Evolutionary conservation across 1,284 basidiomycete species (phyloP).

Genomic region (Wolfiporia cocos): DNA sequence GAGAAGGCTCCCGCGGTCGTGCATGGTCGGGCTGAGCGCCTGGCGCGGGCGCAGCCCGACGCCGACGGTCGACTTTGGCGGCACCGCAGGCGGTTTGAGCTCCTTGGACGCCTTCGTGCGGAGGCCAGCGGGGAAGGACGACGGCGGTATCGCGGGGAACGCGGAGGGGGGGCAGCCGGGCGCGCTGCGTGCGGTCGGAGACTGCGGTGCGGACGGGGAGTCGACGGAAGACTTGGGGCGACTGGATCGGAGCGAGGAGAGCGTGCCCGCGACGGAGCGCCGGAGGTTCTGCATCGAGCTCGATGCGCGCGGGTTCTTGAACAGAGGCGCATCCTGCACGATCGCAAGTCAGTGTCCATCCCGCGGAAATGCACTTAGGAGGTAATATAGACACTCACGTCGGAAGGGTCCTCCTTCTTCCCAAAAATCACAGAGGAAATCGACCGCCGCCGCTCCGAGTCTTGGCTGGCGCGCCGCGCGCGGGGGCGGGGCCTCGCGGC

Average conservation of each 20-base stretch:
- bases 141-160: slow-evolving; percentile 6
- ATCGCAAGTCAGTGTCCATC: neutral
- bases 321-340: slow-evolving; percentile 1
- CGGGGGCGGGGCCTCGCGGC: slow-evolving; percentile 3
- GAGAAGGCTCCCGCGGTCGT: slow-evolving; percentile 49
- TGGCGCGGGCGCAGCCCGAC: slow-evolving; percentile 24
- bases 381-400: no score
- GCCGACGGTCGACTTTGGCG: slow-evolving; percentile 8
- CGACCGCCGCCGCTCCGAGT: slow-evolving; percentile 12
- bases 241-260: slow-evolving; percentile 12
- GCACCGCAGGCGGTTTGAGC: neutral
- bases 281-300: slow-evolving; percentile 26
- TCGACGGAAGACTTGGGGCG: slow-evolving; percentile 14
- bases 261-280: slow-evolving; percentile 18
- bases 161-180: slow-evolving; percentile 10
- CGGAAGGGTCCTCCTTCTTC: slow-evolving; percentile 11
- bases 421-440: slow-evolving; percentile 13
- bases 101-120: slow-evolving; percentile 3
- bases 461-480: slow-evolving; percentile 1
- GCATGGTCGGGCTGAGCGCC: slow-evolving; percentile 50
- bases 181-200: neutral
- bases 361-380: neutral
- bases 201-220: slow-evolving; percentile 1
- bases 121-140: slow-evolving; percentile 2
- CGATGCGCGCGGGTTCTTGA: slow-evolving; percentile 13